Conservation (phyloP, 805 yeast genomes). For the Candida saitoana region DNA sequence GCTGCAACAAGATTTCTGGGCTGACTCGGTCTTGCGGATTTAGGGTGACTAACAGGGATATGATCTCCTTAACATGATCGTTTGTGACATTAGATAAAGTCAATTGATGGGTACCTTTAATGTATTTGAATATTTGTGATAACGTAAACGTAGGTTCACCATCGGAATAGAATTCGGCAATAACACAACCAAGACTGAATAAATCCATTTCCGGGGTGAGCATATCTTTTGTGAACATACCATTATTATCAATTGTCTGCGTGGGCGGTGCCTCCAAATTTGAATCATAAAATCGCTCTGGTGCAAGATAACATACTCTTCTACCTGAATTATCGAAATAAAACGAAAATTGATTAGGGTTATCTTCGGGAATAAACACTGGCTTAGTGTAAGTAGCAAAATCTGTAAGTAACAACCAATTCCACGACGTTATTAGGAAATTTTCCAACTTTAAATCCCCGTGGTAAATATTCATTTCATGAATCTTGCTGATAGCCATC, state of each 20-base stretch:
- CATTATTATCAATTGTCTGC: conserved; percentile 22
- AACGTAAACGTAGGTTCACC: conserved; percentile 84
- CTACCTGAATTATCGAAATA: conserved; percentile 89
- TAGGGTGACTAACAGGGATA: conserved; percentile 58
- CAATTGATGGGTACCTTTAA: conserved; percentile 63
- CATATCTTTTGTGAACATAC: conserved; percentile 17
- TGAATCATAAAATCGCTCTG: conserved; percentile 69
- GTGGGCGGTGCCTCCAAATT: conserved; percentile 16
- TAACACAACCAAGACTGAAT: conserved; percentile 79
- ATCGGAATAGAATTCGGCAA: conserved; percentile 83
- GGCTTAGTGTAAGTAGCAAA: conserved; percentile 81
- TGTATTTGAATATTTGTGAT: conserved; percentile 81
- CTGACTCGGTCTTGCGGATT: conserved; percentile 59
- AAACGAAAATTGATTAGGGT: conserved; percentile 87
- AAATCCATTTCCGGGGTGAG: conserved; percentile 72
- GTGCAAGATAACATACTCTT: conserved; percentile 87
- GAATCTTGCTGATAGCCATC: conserved; percentile 59
- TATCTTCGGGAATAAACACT: conserved; percentile 79
- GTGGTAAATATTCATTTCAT: conserved; percentile 58
- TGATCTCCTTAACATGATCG: conserved; percentile 46
- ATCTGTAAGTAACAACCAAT: conserved; percentile 79
- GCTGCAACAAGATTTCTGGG: conserved; percentile 50
- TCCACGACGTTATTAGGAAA: conserved; percentile 80
- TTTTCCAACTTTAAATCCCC: conserved; percentile 94
- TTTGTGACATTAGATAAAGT: conserved; percentile 56